A percentile compares a stretch with the other conserved stretches of the same genome.
Evolutionary conservation across 2,329 filamentous ascomycete genomes (phyloP).

Genomic region (Achaetomium macrosporum): DNA sequence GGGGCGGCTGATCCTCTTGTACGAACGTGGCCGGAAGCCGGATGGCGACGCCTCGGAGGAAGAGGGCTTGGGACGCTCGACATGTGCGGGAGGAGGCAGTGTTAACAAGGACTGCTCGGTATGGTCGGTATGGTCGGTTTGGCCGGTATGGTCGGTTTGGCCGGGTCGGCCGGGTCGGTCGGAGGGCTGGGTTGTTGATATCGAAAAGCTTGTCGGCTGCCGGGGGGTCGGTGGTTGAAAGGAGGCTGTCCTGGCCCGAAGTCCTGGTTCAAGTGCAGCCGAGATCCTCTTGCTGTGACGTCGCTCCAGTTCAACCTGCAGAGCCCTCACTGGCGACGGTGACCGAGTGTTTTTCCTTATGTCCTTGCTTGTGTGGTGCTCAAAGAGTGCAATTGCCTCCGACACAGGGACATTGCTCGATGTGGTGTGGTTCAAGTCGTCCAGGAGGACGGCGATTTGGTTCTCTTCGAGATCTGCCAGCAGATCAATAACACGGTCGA

Average conservation of each 20-base stretch:
- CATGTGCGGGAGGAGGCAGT: slow-evolving; percentile 10
- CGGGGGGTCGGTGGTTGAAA: not conserved
- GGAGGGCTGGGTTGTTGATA: not conserved
- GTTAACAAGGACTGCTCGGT: slow-evolving; percentile 11
- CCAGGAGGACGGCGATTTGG: slow-evolving; percentile 24
- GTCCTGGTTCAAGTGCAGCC: slow-evolving; percentile 15
- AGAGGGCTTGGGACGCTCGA: not conserved
- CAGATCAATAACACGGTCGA: slow-evolving; percentile 27
- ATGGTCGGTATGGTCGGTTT: not conserved
- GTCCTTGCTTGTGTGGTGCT: slow-evolving; percentile 16
- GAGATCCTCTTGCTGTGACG: slow-evolving; percentile 26
- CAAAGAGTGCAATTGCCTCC: slow-evolving; percentile 24
- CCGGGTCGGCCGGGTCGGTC: slow-evolving; percentile 2
- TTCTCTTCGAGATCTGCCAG: slow-evolving; percentile 25
- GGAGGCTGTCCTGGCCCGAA: slow-evolving; percentile 7
- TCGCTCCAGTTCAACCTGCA: slow-evolving; percentile 25
- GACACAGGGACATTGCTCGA: slow-evolving; percentile 26
- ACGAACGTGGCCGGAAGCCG: slow-evolving; percentile 17
- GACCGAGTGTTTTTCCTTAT: slow-evolving; percentile 15
- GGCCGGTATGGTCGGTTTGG: not conserved
- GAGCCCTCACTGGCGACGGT: slow-evolving; percentile 20
- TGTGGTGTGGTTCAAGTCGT: slow-evolving; percentile 26
- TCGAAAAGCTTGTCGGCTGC: not conserved
- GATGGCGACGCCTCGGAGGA: slow-evolving; percentile 4
- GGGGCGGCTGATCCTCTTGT: slow-evolving; percentile 25